Conservation (phyloP, 371 early-diverging fungal species). For the Mucor mucedo region DNA sequence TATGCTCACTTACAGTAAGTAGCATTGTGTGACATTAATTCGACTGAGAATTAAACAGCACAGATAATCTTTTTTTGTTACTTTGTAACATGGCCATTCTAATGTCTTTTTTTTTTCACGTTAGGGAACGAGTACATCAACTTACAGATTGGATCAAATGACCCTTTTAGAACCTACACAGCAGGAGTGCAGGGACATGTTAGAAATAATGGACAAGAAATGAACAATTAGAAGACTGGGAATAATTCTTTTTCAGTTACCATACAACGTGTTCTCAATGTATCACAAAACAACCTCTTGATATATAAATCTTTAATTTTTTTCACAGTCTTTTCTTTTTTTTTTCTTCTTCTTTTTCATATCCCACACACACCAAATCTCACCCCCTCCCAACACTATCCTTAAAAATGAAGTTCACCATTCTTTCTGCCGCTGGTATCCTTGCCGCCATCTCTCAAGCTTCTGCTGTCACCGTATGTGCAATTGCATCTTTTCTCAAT, state of each 20-base stretch:
- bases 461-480: slow-evolving; percentile 33
- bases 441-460: slow-evolving; percentile 32
- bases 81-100: neutral
- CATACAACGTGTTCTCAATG: slow-evolving; percentile 37
- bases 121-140: slow-evolving; percentile 23
- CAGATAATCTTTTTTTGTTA: neutral
- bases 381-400: slow-evolving; percentile 14
- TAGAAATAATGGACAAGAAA: slow-evolving; percentile 23
- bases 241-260: slow-evolving; percentile 19
- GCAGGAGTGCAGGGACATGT: slow-evolving; percentile 28
- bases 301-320: slow-evolving; percentile 5
- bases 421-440: slow-evolving; percentile 27
- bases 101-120: neutral
- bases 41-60: neutral
- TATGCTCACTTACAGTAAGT: slow-evolving; percentile 45
- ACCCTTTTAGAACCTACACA: slow-evolving; percentile 23
- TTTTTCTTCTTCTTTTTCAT: slow-evolving; percentile 10
- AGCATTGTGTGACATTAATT: slow-evolving; percentile 6
- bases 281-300: slow-evolving; percentile 28
- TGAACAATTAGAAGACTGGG: slow-evolving; percentile 17
- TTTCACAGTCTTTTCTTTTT: slow-evolving; percentile 11
- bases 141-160: slow-evolving; percentile 29
- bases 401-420: slow-evolving; percentile 33
- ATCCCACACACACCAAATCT: neutral
- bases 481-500: neutral